phyloP scores from a whole-genome alignment of 495 filamentous ascomycete species.

The Neurospora sp. region DNA sequence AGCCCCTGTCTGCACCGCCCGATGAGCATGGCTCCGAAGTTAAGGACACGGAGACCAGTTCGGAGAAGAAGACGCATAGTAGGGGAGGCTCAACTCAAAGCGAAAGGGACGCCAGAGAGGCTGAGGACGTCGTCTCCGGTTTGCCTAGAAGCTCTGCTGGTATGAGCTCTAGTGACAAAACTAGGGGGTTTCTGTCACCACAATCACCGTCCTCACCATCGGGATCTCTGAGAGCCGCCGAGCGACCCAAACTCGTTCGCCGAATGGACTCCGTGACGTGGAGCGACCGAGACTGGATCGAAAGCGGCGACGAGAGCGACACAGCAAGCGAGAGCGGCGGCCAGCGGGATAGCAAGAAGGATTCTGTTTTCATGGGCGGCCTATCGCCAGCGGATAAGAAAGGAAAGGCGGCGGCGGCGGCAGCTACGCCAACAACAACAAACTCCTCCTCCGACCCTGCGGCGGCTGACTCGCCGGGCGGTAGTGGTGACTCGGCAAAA shows the following conservation, averaged over 20 bases:
- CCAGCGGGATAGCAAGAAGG: slow-evolving; percentile 2
- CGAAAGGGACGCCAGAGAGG: slow-evolving; percentile 12
- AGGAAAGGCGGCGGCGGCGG: slow-evolving; percentile 5
- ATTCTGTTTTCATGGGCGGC: slow-evolving; percentile 1
- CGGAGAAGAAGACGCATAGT: neutral
- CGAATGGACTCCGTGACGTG: slow-evolving; percentile 34
- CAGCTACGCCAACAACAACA: neutral
- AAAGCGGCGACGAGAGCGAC: slow-evolving; percentile 42
- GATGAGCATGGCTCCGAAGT: slow-evolving; percentile 32
- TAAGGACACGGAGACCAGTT: slow-evolving; percentile 10
- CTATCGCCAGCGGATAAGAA: slow-evolving; percentile 1
- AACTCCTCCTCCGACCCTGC: neutral
- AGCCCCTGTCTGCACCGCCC: slow-evolving; percentile 20
- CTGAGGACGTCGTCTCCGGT: slow-evolving; percentile 7
- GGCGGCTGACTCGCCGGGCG: neutral
- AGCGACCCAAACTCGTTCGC: slow-evolving; percentile 22
- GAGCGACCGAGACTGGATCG: slow-evolving; percentile 44
- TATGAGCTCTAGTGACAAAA: neutral
- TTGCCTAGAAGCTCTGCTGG: neutral
- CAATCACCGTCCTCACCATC: slow-evolving; percentile 8
- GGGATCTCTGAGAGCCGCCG: neutral
- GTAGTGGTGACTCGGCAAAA: neutral
- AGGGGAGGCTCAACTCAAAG: slow-evolving; percentile 1
- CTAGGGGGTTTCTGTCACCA: slow-evolving; percentile 2
- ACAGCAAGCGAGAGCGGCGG: slow-evolving; percentile 17